Base-by-base conservation (phyloP, 257 asterid species). In the Penstemon barbatus region DNA sequence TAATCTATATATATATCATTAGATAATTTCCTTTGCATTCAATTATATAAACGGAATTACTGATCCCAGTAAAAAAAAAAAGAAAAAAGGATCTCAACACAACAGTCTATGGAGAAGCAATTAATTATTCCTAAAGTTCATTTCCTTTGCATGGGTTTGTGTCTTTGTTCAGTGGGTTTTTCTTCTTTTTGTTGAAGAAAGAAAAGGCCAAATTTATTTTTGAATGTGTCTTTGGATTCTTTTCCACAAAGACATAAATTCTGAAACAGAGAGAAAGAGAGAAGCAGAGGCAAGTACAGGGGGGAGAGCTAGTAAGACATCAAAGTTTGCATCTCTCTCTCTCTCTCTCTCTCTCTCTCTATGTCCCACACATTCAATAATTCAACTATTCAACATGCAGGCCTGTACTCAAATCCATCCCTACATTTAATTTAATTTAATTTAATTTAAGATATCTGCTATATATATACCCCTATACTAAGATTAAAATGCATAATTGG, bases 301-400 rank as follows among this genome's bases (percentile, higher is more conserved):
- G 33, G 2, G 33, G 13, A 69, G 83, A 76, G n/a, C n/a, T n/a
- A n/a, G 84, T 73, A 83, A 83, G 86, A 80, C 86, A 79, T 83
- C 71, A 75, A 83, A 80, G 81, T 82, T 83, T 84, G 85, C 87
- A 84, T 85, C 77, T 82, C 72, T 80, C 73, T 69, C 73, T 73
- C 71, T 75, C 68, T 73, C 65, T 75, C 67, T 71, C 72, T 60
- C 43, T 19, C 54, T 49, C 8, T 50, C 43, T 71, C 3, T 2
- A 25, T 25, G 6, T 56, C 61, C 33, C 33, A 4, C 63, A 62
- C 72, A 72, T 49, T 74, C 53, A 72, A 72, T 74, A 66, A 25
- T 54, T 66, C 71, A 79, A 72, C 78, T 75, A 71, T 79, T 76
- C 71, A 59, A 50, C 45, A 65, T 71, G 72, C 69, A 70, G 71